Percentiles rank a stretch among this genome's conserved stretches.
phyloP scores from a whole-genome alignment of 768 basidiomycete species.

The Lentinus brumalis region DNA sequence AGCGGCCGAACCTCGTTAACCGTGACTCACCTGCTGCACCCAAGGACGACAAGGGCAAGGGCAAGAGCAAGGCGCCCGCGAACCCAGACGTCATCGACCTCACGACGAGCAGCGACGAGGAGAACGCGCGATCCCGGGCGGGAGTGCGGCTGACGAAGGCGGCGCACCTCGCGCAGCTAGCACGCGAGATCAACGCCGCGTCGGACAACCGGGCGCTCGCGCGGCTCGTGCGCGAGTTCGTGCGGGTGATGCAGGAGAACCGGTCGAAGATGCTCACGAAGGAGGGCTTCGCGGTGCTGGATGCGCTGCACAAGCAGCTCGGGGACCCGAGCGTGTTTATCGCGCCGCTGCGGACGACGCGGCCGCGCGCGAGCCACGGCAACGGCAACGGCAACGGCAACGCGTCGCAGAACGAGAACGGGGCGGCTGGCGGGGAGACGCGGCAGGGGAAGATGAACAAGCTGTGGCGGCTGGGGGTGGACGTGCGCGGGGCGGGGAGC shows the following conservation, averaged over 20 bases:
- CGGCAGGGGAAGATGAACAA: slow-evolving; percentile 60
- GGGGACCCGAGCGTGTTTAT: slow-evolving; percentile 65
- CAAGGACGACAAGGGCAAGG: slow-evolving; percentile 12
- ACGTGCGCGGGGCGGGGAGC: slow-evolving; percentile 50
- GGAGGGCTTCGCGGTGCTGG: slow-evolving; percentile 72
- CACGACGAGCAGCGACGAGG: slow-evolving; percentile 33
- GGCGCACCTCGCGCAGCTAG: slow-evolving; percentile 50
- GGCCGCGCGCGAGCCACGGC: slow-evolving; percentile 9
- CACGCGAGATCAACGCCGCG: slow-evolving; percentile 44
- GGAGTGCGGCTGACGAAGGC: slow-evolving; percentile 51
- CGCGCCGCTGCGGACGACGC: slow-evolving; percentile 52
- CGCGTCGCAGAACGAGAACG: slow-evolving; percentile 29
- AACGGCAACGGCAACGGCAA: neutral
- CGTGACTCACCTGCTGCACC: slow-evolving; percentile 37
- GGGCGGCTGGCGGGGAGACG: slow-evolving; percentile 43
- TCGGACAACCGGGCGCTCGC: slow-evolving; percentile 59
- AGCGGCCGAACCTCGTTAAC: slow-evolving; percentile 44
- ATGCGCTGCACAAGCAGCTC: slow-evolving; percentile 69
- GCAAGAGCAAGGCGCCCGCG: slow-evolving; percentile 22
- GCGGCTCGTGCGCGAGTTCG: slow-evolving; percentile 57
- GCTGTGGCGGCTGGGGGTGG: slow-evolving; percentile 56
- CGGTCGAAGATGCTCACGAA: slow-evolving; percentile 67
- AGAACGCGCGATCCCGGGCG: slow-evolving; percentile 25
- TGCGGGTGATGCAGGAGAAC: slow-evolving; percentile 62
- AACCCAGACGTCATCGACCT: slow-evolving; percentile 43